Evolutionary conservation across 2,329 filamentous ascomycete genomes (phyloP), one percentile per base, ranked within the genome.

Genomic region (Stachybotrys elegans): DNA sequence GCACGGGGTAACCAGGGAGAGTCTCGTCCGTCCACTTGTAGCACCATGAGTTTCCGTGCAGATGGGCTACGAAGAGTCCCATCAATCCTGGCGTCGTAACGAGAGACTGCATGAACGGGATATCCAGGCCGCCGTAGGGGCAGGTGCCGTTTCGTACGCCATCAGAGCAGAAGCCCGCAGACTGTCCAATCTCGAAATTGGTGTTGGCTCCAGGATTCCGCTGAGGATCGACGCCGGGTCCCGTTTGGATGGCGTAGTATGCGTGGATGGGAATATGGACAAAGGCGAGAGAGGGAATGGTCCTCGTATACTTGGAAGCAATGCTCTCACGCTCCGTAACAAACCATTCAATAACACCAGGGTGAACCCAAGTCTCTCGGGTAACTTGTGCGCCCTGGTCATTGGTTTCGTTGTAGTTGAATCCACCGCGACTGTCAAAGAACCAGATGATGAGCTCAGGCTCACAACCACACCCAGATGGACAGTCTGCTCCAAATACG

Each of bases 391-490:
- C 43, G 7, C 53, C 53, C 12, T 20, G 27, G 11, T 42, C 20
- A 21, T 47, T 25, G 4, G 47, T 13, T n/a, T 44, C 13, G 23
- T 44, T 21, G 14, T 36, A 44, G 8, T 44, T 47, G 44, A 49
- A 22, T 4, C 38, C 38, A 25, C 38, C 80, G n/a, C 74, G 68
- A 41, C 70, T 76, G 54, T 87, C 83, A 49, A 88, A 86, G 63
- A 86, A 86, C 80, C 81, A 88, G 1, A 88, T 65, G 1, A 87
- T 53, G 6, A 70, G 47, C 20, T 65, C 61, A 0, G 67, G 66
- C 0, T 52, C 45, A 43, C 68, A 70, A 11, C n/a, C 34, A 11
- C 41, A 45, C 9, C 50, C 42, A 11, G 49, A 43, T 3, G 46
- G 47, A 39, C 68, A 69, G 7, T 57, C 47, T 5, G 55, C 44